phyloP scores from a whole-genome alignment of 108 stramenopile species.

The Discostella pseudostelligera region DNA sequence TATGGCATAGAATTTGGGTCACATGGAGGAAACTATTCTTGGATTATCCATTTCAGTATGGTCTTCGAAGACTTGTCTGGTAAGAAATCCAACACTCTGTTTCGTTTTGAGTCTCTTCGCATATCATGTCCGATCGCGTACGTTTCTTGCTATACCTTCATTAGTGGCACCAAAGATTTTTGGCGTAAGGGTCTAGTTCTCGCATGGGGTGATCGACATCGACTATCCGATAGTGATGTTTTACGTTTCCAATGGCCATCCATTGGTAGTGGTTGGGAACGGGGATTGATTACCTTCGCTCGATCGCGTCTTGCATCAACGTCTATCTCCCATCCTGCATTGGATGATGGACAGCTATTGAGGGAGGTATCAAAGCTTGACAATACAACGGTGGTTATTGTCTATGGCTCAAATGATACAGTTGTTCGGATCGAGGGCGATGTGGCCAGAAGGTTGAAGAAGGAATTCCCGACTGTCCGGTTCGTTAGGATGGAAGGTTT shows the following conservation, averaged over 20 bases:
- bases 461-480: slow-evolving; percentile 26
- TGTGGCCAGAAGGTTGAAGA: slow-evolving; percentile 20
- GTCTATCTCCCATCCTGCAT: neutral
- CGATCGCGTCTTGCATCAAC: slow-evolving; percentile 25
- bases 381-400: slow-evolving; percentile 56
- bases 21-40: slow-evolving; percentile 34
- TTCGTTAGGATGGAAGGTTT: slow-evolving; percentile 60
- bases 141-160: no score
- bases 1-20: slow-evolving; percentile 12
- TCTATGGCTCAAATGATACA: slow-evolving; percentile 57
- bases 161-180: slow-evolving; percentile 41
- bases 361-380: slow-evolving; percentile 37
- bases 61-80: slow-evolving; percentile 66
- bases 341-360: slow-evolving; percentile 50
- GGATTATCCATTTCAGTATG: slow-evolving; percentile 46
- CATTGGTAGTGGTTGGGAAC: slow-evolving; percentile 79
- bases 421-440: slow-evolving; percentile 44
- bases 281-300: slow-evolving; percentile 65
- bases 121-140: neutral
- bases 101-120: neutral
- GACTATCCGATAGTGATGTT: slow-evolving; percentile 63
- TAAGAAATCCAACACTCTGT: slow-evolving; percentile 8
- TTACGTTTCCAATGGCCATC: slow-evolving; percentile 83
- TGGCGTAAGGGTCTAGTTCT: slow-evolving; percentile 61
- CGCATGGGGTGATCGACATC: slow-evolving; percentile 65